Evolutionary conservation across 1,284 basidiomycete genomes (phyloP), one percentile per base, ranked within the genome.

Genomic region (Papiliotrema fonsecae): DNA sequence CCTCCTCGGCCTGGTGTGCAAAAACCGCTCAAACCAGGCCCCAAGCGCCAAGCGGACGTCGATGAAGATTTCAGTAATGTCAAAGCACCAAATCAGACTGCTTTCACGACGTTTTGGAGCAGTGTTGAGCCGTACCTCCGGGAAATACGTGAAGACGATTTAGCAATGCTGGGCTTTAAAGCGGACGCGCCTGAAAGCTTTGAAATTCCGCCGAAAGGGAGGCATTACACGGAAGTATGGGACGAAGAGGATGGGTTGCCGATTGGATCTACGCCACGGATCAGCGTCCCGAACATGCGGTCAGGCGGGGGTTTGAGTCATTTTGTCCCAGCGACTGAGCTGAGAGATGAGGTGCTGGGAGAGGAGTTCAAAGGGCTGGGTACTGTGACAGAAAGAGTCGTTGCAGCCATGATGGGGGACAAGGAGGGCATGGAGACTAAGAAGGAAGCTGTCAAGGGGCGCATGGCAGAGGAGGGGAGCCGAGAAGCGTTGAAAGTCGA

Each of bases 191-290:
- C 87, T 6, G 87, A 90, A 52, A 85, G 88, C 0, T 94, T 84
- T 62, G 76, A 88, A 36, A 82, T 94, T 73, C 92, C 93, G 6
- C 82, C 85, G 50, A 79, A 94, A 1, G 94, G 93, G 6, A 78
- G 84, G 56, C 91, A 93, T 74, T 97, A 96, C 65, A 78, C 82
- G 24, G 86, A 93, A 46, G 77, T 85, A 2, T 97, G 93, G 92
- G 89, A 91, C 55, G 89, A 94, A 56, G 85, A 91, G 66, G 93
- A 97, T 68, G 78, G 79, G 5, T 56, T 54, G 43, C 59, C 63
- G n/a, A 55, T 56, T 4, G 62, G 61, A 6, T 61, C 67, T 21
- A 65, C 65, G 7, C 52, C 61, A 18, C 60, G 62, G 11, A 46
- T 67, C 36, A 51, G 57, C 7, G 60, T 73, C 1, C 64, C 69